These are phyloP conservation scores for Globisporangium mamillatum DNA, from an alignment of 352 stramenopile species.

Conservation along the genomic window DNA sequence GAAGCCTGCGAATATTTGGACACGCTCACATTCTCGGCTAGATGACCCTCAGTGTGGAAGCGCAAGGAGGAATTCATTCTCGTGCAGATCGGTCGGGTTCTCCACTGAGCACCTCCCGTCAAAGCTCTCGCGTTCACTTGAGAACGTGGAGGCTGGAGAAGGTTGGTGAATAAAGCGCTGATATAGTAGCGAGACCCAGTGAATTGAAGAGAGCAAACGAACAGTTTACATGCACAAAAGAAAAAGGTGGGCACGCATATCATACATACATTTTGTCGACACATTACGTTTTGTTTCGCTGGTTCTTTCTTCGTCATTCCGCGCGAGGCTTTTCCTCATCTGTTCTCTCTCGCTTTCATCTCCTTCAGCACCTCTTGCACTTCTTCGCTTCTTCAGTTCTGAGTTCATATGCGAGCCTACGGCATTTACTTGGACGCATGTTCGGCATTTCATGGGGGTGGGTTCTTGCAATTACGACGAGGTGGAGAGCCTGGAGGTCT, in stretches of 20 bases:
- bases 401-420: neutral
- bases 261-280: conserved; percentile 13
- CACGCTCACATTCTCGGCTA: neutral
- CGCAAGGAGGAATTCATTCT: no score
- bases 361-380: neutral
- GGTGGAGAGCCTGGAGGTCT: neutral
- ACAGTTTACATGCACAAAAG: neutral
- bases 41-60: neutral
- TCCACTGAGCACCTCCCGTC: no score
- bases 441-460: neutral
- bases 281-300: conserved; percentile 1
- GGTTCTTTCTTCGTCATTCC: neutral
- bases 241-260: neutral
- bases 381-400: neutral
- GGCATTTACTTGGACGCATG: conserved; percentile 7
- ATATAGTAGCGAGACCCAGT: neutral
- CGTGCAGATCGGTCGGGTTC: no score
- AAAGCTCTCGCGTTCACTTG: neutral
- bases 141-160: neutral
- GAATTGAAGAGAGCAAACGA: neutral
- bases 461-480: neutral
- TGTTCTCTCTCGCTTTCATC: neutral
- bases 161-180: neutral
- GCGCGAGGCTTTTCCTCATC: neutral
- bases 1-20: neutral